phyloP scores from a whole-genome alignment of 768 basidiomycete genomes.

The Galerina marginata region DNA sequence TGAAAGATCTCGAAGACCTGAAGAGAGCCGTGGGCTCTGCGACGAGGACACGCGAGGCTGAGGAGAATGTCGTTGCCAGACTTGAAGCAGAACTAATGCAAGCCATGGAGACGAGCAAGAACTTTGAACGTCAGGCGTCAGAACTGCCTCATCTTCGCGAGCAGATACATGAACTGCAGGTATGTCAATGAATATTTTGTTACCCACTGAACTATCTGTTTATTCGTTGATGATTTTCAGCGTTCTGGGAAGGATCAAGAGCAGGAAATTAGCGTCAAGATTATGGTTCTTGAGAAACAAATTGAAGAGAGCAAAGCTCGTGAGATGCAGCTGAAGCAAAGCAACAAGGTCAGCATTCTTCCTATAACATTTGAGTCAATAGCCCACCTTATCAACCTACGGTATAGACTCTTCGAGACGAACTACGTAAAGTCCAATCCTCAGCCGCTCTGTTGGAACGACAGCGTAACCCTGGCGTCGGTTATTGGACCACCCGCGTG shows the following conservation, averaged over 20 bases:
- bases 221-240: constrained; percentile 22
- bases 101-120: constrained; percentile 51
- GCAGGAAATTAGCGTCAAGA: constrained; percentile 53
- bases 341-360: constrained; percentile 71
- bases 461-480: constrained; percentile 91
- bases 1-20: constrained; percentile 77
- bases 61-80: constrained; percentile 53
- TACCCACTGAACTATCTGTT: neutral
- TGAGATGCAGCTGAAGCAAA: constrained; percentile 71
- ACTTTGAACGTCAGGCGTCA: constrained; percentile 56
- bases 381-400: neutral
- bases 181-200: constrained; percentile 35
- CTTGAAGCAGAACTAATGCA: constrained; percentile 62
- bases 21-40: constrained; percentile 61
- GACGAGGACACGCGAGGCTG: constrained; percentile 63
- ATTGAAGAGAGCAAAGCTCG: constrained; percentile 75
- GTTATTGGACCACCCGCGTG: constrained; percentile 80
- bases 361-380: neutral
- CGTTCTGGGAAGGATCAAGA: constrained; percentile 42
- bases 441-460: constrained; percentile 89
- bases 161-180: constrained; percentile 65
- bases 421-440: constrained; percentile 93
- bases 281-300: constrained; percentile 62
- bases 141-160: constrained; percentile 59
- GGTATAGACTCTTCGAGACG: constrained; percentile 84